Conservation (phyloP, 345 rosid genomes). For the Moricandia arvensis region DNA sequence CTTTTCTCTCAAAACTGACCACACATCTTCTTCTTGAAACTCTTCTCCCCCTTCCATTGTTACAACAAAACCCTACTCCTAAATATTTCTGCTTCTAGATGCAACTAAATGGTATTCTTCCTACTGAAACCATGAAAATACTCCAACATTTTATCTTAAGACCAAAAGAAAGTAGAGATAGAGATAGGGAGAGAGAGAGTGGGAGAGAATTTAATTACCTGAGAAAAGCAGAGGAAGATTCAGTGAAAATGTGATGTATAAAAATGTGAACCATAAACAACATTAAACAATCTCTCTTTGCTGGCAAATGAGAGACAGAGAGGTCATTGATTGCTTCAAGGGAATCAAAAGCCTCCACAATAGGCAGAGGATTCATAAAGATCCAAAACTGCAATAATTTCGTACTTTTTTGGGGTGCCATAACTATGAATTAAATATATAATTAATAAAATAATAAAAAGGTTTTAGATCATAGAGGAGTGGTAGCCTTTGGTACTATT, state of each 20-base stretch:
- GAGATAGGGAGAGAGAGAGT: slow-evolving; percentile 9
- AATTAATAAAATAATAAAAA: slow-evolving; percentile 6
- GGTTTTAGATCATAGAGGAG: slow-evolving; percentile 22
- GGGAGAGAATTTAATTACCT: slow-evolving; percentile 28
- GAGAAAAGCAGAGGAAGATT: slow-evolving; percentile 37
- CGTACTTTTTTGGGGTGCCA: slow-evolving; percentile 31
- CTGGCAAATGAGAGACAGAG: slow-evolving; percentile 42
- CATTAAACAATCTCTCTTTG: slow-evolving; percentile 42
- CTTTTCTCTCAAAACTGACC: slow-evolving; percentile 47
- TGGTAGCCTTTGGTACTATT: slow-evolving; percentile 39
- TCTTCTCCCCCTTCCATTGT: slow-evolving; percentile 46
- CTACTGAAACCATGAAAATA: slow-evolving; percentile 20
- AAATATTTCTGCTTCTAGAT: slow-evolving; percentile 16
- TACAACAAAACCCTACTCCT: slow-evolving; percentile 24
- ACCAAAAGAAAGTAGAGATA: neutral
- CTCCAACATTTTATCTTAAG: neutral
- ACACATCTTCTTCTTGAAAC: slow-evolving; percentile 72
- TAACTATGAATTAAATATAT: slow-evolving; percentile 23
- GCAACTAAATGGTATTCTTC: slow-evolving; percentile 4
- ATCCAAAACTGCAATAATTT: slow-evolving; percentile 38
- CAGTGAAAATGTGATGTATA: slow-evolving; percentile 39
- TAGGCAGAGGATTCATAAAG: slow-evolving; percentile 38
- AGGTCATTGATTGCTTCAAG: slow-evolving; percentile 40
- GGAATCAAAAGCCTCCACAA: slow-evolving; percentile 41
- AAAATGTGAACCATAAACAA: slow-evolving; percentile 39